A percentile compares a stretch with the other conserved stretches of the same genome.
Conservation (phyloP, 2,329 filamentous ascomycete species). For the Colletotrichum musicola region DNA sequence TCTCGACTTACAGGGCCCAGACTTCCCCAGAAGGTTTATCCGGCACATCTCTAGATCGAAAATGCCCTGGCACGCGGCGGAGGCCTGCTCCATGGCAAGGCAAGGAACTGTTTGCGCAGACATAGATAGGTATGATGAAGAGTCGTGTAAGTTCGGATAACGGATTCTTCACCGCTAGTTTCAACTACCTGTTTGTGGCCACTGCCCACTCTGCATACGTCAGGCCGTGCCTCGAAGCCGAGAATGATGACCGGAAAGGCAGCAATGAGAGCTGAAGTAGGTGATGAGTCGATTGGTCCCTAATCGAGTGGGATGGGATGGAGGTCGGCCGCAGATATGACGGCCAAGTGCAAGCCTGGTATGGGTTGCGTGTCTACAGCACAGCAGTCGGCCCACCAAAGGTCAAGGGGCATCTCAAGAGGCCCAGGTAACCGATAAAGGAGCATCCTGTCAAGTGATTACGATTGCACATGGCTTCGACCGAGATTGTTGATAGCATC, state of each 20-base stretch:
- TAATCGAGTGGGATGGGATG: slow-evolving; percentile 24
- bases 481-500: too few species aligned
- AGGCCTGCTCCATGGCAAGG: not conserved
- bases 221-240: slow-evolving; percentile 11
- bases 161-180: slow-evolving; percentile 32
- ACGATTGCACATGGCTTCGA: too few species aligned
- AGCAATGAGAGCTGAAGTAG: not conserved
- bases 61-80: not conserved
- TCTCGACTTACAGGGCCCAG: not conserved
- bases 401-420: not conserved
- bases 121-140: slow-evolving; percentile 14
- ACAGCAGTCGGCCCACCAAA: not conserved
- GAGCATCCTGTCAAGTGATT: too few species aligned
- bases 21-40: not conserved
- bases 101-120: not conserved
- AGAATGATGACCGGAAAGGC: not conserved
- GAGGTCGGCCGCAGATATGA: slow-evolving; percentile 45
- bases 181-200: slow-evolving; percentile 17
- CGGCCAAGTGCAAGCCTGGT: slow-evolving; percentile 41
- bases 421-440: not conserved
- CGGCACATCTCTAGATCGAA: slow-evolving; percentile 3
- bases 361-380: not conserved
- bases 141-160: slow-evolving; percentile 11
- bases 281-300: slow-evolving; percentile 4
- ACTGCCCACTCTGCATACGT: slow-evolving; percentile 16